Percentiles rank a stretch among this genome's conserved stretches.
phyloP scores from a whole-genome alignment of 2,329 filamentous ascomycete species.

The Annulohypoxylon truncatum region DNA sequence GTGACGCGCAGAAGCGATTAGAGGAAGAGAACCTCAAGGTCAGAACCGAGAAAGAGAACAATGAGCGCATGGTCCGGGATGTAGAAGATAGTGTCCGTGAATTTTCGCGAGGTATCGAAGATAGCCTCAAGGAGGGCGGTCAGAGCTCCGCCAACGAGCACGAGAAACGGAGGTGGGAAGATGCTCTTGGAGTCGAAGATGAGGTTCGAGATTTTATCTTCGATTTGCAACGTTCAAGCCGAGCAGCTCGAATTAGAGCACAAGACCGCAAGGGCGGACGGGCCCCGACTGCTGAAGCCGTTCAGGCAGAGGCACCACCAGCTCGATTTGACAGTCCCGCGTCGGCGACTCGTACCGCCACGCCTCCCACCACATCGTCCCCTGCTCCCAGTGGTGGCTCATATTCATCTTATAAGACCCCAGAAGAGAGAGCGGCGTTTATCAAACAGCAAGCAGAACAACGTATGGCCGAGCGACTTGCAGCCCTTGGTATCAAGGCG shows the following conservation, averaged over 20 bases:
- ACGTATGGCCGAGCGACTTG: slow-evolving; percentile 95
- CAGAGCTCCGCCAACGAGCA: slow-evolving; percentile 84
- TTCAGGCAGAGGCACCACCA: slow-evolving; percentile 59
- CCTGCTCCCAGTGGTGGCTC: slow-evolving; percentile 68
- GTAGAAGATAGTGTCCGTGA: slow-evolving; percentile 96
- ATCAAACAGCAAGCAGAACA: slow-evolving; percentile 98
- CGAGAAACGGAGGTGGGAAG: slow-evolving; percentile 93
- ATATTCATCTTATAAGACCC: slow-evolving; percentile 87
- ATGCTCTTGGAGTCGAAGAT: slow-evolving; percentile 94
- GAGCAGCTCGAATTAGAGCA: slow-evolving; percentile 74
- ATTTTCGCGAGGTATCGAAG: slow-evolving; percentile 85
- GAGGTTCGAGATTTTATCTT: slow-evolving; percentile 98
- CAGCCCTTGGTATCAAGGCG: slow-evolving; percentile 90
- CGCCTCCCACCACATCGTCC: slow-evolving; percentile 57
- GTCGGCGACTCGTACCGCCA: slow-evolving; percentile 66
- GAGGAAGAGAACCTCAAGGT: slow-evolving; percentile 89
- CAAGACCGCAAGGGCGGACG: slow-evolving; percentile 65
- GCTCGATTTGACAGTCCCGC: slow-evolving; percentile 64
- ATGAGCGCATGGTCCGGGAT: slow-evolving; percentile 95
- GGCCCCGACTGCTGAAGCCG: slow-evolving; percentile 56
- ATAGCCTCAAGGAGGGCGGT: slow-evolving; percentile 83
- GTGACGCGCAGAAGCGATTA: slow-evolving; percentile 82
- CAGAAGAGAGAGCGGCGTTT: slow-evolving; percentile 93
- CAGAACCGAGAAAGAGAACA: slow-evolving; percentile 87
- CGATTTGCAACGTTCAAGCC: slow-evolving; percentile 88